phyloP scores from a whole-genome alignment of 768 basidiomycete genomes.

The Tulasnella sp. region DNA sequence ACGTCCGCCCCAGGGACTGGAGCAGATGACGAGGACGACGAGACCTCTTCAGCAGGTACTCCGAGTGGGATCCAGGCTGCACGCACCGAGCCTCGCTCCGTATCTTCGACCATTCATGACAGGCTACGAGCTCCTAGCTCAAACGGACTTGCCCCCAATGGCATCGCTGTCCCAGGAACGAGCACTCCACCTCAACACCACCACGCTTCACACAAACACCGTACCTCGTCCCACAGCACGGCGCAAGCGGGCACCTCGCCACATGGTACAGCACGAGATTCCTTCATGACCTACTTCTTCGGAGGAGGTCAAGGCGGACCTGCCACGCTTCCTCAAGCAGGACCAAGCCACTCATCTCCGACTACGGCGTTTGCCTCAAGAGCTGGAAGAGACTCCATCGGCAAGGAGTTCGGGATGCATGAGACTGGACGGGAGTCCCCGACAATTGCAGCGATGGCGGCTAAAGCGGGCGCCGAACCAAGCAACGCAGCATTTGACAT shows the following conservation, averaged over 20 bases:
- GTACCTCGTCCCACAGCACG: conserved; percentile 21
- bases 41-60: conserved; percentile 39
- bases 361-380: background rate
- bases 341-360: background rate
- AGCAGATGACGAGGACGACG: conserved; percentile 54
- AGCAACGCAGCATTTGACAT: conserved; percentile 89
- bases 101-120: conserved; percentile 68
- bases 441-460: conserved; percentile 34
- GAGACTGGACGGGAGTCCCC: background rate
- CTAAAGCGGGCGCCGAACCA: conserved; percentile 46
- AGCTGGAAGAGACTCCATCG: conserved; percentile 6
- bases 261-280: conserved; percentile 54
- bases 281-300: conserved; percentile 96
- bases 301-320: conserved; percentile 31
- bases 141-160: conserved; percentile 23
- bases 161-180: conserved; percentile 23
- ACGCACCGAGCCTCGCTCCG: conserved; percentile 46
- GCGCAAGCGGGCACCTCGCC: conserved; percentile 8
- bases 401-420: conserved; percentile 7
- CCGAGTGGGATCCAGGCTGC: conserved; percentile 42
- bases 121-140: conserved; percentile 39
- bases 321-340: background rate
- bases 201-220: conserved; percentile 21
- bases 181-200: conserved; percentile 23
- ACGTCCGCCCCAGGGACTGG: conserved; percentile 17